Evolutionary conservation across 805 yeast genomes (phyloP), one percentile per base, ranked within the genome.

Genomic region (Brettanomyces nanus): DNA sequence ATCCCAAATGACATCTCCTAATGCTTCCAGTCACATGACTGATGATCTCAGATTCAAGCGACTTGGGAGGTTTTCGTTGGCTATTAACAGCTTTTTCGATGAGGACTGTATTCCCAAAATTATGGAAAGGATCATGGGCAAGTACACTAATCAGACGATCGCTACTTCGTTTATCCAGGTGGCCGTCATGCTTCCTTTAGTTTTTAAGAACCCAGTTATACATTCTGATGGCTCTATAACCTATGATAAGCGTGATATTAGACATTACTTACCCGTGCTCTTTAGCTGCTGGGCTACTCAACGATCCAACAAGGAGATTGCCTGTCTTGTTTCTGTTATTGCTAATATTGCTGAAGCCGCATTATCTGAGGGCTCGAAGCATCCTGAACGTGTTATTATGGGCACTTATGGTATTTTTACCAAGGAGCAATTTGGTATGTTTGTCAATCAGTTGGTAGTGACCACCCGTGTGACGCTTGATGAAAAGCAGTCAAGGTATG

Each of bases 211-310:
- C 26, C 59, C 60, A 2, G 22, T 38, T 0, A 39, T 22, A 6
- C 25, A 19, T 1, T 6, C 26, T 2, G 47, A 46, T 32, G 60
- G 56, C 1, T 4, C 37, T 2, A 28, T 45, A 3, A 1, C 28
- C 1, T 60, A 54, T 38, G 44, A 48, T 9, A 40, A 45, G 20
- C 33, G 41, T 13, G 66, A 62, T 44, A 49, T 57, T 10, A 65
- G 69, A 6, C 44, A 76, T 44, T 77, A 79, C 46, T 53, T 85
- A 21, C 78, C 89, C 0, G 60, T 85, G 2, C 53, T 85, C 6
- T 84, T 85, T 46, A 77, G 83, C 43, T 59, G 84, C 31, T 86
- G 95, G 95, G 53, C 72, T 2, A 65, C 77, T 42, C 58, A 75
- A 30, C 59, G 70, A 47, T 44, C 56, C 1, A 66, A 73, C 14